phyloP scores from a whole-genome alignment of 805 yeast genomes.

The Metschnikowia similis region DNA sequence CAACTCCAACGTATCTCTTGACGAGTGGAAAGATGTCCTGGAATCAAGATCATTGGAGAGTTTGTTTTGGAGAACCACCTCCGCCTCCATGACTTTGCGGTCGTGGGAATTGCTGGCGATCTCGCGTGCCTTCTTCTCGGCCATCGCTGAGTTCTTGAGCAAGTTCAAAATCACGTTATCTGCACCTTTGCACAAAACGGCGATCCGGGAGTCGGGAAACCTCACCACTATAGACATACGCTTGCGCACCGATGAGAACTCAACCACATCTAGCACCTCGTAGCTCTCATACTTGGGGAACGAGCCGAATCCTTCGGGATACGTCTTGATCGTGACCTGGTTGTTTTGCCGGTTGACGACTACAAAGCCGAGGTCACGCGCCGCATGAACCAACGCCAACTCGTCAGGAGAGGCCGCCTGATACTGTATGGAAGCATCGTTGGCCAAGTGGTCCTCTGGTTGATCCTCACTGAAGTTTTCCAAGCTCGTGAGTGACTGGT shows the following conservation, averaged over 20 bases:
- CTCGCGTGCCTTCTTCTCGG: constrained; percentile 60
- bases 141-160: constrained; percentile 54
- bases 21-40: constrained; percentile 28
- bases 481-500: constrained; percentile 16
- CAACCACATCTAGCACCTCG: constrained; percentile 74
- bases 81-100: constrained; percentile 77
- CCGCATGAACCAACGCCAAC: constrained; percentile 87
- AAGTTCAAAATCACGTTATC: constrained; percentile 84
- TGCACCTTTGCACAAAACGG: constrained; percentile 91
- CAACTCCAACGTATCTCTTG: constrained; percentile 23
- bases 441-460: constrained; percentile 7
- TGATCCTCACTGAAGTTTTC: constrained; percentile 15
- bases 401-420: constrained; percentile 98
- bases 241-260: constrained; percentile 82
- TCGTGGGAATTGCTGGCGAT: constrained; percentile 52
- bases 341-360: constrained; percentile 64
- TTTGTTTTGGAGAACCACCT: constrained; percentile 56
- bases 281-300: constrained; percentile 65
- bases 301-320: constrained; percentile 73
- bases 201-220: constrained; percentile 71
- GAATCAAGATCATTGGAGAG: constrained; percentile 34
- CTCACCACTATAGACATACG: constrained; percentile 87
- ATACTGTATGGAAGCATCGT: constrained; percentile 58
- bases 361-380: constrained; percentile 91
- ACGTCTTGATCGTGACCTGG: constrained; percentile 63